Evolutionary conservation across 495 filamentous ascomycete species (phyloP).

Genomic region (Lasiosphaeria miniovina): DNA sequence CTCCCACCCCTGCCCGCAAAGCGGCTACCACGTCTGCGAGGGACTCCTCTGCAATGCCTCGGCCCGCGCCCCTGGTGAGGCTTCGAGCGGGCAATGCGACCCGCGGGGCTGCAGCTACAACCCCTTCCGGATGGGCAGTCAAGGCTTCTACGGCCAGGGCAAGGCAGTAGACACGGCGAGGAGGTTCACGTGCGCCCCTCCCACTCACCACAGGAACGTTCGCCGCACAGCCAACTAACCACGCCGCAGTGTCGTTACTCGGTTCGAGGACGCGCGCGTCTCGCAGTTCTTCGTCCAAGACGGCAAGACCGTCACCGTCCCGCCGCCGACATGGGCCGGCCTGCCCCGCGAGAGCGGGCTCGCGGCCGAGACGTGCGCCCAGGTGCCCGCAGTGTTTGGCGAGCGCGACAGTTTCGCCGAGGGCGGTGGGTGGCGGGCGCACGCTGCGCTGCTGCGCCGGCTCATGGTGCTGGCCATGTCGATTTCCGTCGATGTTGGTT

Average conservation of each 20-base stretch:
- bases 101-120: constrained; percentile 68
- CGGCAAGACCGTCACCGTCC: constrained; percentile 54
- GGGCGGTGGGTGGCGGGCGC: constrained; percentile 55
- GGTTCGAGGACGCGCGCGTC: constrained; percentile 55
- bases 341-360: constrained; percentile 42
- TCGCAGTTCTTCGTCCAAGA: constrained; percentile 67
- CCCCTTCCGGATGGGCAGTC: constrained; percentile 61
- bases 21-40: constrained; percentile 37
- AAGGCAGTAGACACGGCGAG: constrained; percentile 59
- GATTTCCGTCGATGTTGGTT: constrained; percentile 59
- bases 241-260: constrained; percentile 53
- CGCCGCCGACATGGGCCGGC: constrained; percentile 41
- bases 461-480: constrained; percentile 71
- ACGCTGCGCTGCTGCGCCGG: constrained; percentile 48
- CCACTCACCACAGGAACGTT: background rate
- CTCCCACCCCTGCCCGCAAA: constrained; percentile 6
- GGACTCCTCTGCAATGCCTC: constrained; percentile 32
- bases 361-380: constrained; percentile 19
- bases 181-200: constrained; percentile 51
- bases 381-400: constrained; percentile 12
- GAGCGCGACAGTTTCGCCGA: constrained; percentile 56
- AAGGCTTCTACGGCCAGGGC: constrained; percentile 58
- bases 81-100: constrained; percentile 57
- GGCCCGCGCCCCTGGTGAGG: constrained; percentile 33
- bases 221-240: background rate